Percentiles rank a stretch among this genome's conserved stretches.
Evolutionary conservation across 768 basidiomycete genomes (phyloP).

Genomic region (Tephrocybe sp.): DNA sequence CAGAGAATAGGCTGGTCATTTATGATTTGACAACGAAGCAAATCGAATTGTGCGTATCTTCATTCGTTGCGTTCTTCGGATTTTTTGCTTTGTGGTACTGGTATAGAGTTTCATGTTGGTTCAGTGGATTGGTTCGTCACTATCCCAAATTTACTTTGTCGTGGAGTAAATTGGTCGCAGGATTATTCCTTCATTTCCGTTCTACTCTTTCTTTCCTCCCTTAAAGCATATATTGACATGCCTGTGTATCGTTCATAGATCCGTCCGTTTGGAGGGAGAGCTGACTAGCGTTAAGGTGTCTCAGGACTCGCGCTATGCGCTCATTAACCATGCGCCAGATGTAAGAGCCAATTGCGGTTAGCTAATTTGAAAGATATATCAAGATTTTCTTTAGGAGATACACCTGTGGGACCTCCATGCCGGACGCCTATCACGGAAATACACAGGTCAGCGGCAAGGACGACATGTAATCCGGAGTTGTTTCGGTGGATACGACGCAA

Average conservation of each 20-base stretch:
- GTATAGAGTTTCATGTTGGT: not conserved
- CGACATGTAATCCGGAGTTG: conserved; percentile 88
- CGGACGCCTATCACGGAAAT: conserved; percentile 72
- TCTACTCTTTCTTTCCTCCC: not conserved
- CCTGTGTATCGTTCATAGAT: conserved; percentile 37
- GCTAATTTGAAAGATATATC: conserved; percentile 12
- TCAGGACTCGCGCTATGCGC: conserved; percentile 79
- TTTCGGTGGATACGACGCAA: conserved; percentile 88
- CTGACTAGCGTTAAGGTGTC: conserved; percentile 88
- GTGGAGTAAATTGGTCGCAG: not conserved
- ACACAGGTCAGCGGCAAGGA: conserved; percentile 82
- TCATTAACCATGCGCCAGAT: conserved; percentile 87
- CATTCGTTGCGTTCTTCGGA: not conserved
- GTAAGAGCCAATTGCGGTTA: conserved; percentile 44
- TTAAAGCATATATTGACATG: conserved; percentile 1
- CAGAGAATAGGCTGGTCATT: conserved; percentile 68
- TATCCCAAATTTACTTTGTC: not conserved
- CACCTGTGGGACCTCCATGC: conserved; percentile 82
- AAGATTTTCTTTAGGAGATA: conserved; percentile 65
- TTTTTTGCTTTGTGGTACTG: not conserved
- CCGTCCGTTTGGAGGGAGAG: conserved; percentile 71
- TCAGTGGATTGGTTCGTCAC: not conserved
- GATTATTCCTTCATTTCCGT: not conserved
- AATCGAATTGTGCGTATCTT: conserved; percentile 59
- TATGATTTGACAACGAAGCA: conserved; percentile 74